Evolutionary conservation across 1,284 basidiomycete genomes (phyloP).

Genomic region (Heliocybe sulcata): DNA sequence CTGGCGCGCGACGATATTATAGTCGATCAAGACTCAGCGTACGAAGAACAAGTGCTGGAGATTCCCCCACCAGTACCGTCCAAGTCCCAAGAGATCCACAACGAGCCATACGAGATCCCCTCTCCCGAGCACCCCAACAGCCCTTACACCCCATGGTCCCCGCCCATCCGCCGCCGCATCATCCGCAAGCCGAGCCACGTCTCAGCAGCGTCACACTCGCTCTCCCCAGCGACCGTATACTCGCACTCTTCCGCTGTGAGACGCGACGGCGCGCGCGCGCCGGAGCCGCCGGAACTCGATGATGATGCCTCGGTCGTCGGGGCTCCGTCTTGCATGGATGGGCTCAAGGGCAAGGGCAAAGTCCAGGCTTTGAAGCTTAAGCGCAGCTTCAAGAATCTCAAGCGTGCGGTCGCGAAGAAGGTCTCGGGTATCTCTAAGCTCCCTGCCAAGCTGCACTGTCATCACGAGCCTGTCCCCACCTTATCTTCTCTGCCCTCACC

Average conservation of each 20-base stretch:
- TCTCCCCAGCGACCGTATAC: slow-evolving; percentile 14
- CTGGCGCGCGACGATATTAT: neutral
- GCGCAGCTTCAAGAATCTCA: neutral
- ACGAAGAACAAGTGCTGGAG: neutral
- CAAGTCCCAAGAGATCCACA: slow-evolving; percentile 10
- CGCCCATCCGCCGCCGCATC: slow-evolving; percentile 27
- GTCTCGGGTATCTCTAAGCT: neutral
- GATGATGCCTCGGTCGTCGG: neutral
- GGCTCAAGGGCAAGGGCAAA: neutral
- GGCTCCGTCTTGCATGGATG: neutral
- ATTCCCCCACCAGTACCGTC: neutral
- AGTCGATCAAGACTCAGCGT: neutral
- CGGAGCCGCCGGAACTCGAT: slow-evolving; percentile 23
- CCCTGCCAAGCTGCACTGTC: neutral
- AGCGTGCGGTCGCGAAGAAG: neutral
- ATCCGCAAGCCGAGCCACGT: slow-evolving; percentile 19
- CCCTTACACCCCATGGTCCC: slow-evolving; percentile 39
- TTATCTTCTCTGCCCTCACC: neutral
- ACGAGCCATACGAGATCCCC: slow-evolving; percentile 25
- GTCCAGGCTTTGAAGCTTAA: neutral
- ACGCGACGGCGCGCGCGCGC: slow-evolving; percentile 30
- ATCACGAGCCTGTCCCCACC: neutral
- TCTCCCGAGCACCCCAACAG: slow-evolving; percentile 38
- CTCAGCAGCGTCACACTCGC: slow-evolving; percentile 1
- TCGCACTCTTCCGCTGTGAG: slow-evolving; percentile 19